A percentile compares a stretch with the other conserved stretches of the same genome.
phyloP scores from a whole-genome alignment of 2,329 filamentous ascomycete genomes.

The Pseudocercospora fuligena region DNA sequence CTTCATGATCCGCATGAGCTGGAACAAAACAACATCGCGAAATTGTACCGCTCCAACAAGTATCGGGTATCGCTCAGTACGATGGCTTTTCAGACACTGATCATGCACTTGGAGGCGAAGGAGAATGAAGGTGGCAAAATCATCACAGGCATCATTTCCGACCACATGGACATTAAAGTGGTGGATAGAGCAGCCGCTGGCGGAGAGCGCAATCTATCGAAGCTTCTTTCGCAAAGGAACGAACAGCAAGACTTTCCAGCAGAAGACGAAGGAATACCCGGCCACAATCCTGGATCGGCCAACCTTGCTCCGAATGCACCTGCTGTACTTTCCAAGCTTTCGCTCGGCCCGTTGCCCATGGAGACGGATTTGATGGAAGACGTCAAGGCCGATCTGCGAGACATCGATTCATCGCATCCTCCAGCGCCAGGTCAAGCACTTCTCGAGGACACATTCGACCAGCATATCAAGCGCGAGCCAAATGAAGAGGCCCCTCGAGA shows the following conservation, averaged over 20 bases:
- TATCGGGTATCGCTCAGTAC: slow-evolving; percentile 90
- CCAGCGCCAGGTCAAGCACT: slow-evolving; percentile 72
- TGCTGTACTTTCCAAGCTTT: slow-evolving; percentile 65
- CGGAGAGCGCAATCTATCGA: slow-evolving; percentile 64
- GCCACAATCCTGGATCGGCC: slow-evolving; percentile 68
- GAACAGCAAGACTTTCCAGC: slow-evolving; percentile 63
- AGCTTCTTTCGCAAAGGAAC: slow-evolving; percentile 61
- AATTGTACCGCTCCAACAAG: slow-evolving; percentile 82
- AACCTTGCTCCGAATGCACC: slow-evolving; percentile 64
- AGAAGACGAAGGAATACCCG: slow-evolving; percentile 72
- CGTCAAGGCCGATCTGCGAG: slow-evolving; percentile 82
- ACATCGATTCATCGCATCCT: slow-evolving; percentile 79
- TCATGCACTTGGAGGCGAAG: slow-evolving; percentile 89
- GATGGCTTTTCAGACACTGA: slow-evolving; percentile 78
- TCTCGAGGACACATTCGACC: slow-evolving; percentile 85
- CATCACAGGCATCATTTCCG: slow-evolving; percentile 73
- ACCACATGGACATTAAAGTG: slow-evolving; percentile 62
- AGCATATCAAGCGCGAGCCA: slow-evolving; percentile 83
- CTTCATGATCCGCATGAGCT: slow-evolving; percentile 80
- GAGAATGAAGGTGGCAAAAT: slow-evolving; percentile 78
- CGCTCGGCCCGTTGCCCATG: slow-evolving; percentile 81
- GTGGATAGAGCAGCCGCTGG: slow-evolving; percentile 60
- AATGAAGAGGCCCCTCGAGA: slow-evolving; percentile 77
- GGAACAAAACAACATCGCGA: slow-evolving; percentile 74
- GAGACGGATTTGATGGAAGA: slow-evolving; percentile 83